Conservation (phyloP, 345 rosid species). For the Combretum micranthum region DNA sequence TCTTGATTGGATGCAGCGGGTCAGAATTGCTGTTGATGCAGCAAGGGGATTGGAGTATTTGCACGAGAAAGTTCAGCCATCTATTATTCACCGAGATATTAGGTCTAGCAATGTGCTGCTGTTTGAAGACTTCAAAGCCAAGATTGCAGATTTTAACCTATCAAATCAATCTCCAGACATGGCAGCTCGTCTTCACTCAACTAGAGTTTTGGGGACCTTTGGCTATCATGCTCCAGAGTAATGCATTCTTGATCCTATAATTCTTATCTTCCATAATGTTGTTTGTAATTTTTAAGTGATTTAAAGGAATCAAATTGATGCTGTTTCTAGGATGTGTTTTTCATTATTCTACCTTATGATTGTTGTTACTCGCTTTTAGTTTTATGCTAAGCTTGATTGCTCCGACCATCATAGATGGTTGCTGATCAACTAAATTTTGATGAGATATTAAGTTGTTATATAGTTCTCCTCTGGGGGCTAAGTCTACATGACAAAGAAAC, state of each 20-base stretch:
- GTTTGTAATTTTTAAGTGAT: not conserved
- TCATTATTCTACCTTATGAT: no score
- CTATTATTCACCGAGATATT: constrained; percentile 42
- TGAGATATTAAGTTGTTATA: no score
- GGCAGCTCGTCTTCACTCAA: constrained; percentile 53
- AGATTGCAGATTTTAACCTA: constrained; percentile 48
- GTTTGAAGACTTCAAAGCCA: constrained; percentile 37
- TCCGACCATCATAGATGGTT: no score
- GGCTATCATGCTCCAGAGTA: constrained; percentile 55
- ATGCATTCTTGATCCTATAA: constrained; percentile 9
- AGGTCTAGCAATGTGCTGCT: constrained; percentile 50
- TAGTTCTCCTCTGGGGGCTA: no score
- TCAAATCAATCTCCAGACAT: constrained; percentile 48
- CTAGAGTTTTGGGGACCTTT: constrained; percentile 46
- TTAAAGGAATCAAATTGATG: not conserved
- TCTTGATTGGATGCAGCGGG: constrained; percentile 44
- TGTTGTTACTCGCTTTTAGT: no score
- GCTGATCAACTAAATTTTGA: no score
- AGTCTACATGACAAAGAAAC: no score
- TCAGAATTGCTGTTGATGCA: constrained; percentile 41
- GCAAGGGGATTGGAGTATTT: constrained; percentile 42
- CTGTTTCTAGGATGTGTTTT: not conserved
- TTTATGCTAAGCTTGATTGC: no score
- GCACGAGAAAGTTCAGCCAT: constrained; percentile 38
- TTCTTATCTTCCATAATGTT: not conserved